Evolutionary conservation across 2,329 filamentous ascomycete genomes (phyloP).

Genomic region (Pseudopithomyces chartarum): DNA sequence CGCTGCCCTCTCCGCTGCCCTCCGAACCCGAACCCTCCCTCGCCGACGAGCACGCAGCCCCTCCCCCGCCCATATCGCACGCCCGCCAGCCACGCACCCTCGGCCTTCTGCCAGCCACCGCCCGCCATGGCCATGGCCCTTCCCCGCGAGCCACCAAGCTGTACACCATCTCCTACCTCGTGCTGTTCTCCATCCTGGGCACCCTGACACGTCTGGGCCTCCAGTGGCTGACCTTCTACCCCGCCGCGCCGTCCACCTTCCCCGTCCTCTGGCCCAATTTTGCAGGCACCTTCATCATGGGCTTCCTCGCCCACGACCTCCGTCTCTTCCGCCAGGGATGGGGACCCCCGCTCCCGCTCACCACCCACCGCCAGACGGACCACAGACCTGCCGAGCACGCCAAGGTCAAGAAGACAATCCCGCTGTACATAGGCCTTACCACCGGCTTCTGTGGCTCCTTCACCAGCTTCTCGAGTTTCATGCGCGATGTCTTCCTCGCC

Average conservation of each 20-base stretch:
- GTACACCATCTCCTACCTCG: conserved; percentile 77
- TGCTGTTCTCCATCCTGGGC: conserved; percentile 84
- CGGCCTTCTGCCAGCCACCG: background rate
- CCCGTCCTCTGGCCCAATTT: conserved; percentile 88
- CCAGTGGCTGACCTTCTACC: conserved; percentile 78
- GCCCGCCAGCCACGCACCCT: background rate
- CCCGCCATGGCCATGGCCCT: conserved; percentile 1
- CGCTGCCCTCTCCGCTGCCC: too few relatives aligned
- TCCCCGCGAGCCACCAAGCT: conserved; percentile 43
- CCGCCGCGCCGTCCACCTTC: conserved; percentile 74
- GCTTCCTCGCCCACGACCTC: conserved; percentile 80
- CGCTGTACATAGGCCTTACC: conserved; percentile 83
- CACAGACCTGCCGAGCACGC: conserved; percentile 37
- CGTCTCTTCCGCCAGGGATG: conserved; percentile 74
- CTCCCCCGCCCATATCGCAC: conserved; percentile 2
- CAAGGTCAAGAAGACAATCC: conserved; percentile 80
- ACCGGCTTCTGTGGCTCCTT: conserved; percentile 90
- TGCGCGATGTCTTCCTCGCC: conserved; percentile 78
- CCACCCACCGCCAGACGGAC: conserved; percentile 34
- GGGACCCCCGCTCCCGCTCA: conserved; percentile 49
- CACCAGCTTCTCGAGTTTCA: conserved; percentile 87
- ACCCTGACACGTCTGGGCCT: conserved; percentile 83
- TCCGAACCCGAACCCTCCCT: too few relatives aligned
- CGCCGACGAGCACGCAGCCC: conserved; percentile 9
- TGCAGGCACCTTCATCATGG: conserved; percentile 79